phyloP scores from a whole-genome alignment of 495 filamentous ascomycete species.

The Chlorociboria aeruginascens region DNA sequence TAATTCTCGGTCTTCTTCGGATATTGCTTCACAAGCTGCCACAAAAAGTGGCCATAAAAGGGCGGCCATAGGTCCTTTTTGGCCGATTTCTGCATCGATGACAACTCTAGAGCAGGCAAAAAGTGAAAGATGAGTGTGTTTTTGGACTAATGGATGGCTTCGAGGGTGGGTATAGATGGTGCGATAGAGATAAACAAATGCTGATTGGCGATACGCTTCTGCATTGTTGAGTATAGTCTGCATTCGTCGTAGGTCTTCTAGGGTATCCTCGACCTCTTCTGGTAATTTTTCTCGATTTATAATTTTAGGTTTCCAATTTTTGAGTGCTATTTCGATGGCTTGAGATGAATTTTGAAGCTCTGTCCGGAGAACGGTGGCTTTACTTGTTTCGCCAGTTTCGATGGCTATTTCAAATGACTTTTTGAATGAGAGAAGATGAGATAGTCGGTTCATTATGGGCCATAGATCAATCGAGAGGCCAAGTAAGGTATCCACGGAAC shows the following conservation, averaged over 20 bases:
- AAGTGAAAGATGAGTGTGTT: slow-evolving; percentile 35
- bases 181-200: slow-evolving; percentile 49
- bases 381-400: slow-evolving; percentile 26
- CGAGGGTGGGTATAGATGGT: slow-evolving; percentile 35
- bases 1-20: slow-evolving; percentile 27
- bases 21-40: slow-evolving; percentile 41
- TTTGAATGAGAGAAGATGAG: slow-evolving; percentile 40
- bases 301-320: slow-evolving; percentile 37
- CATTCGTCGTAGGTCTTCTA: slow-evolving; percentile 18
- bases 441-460: slow-evolving; percentile 51
- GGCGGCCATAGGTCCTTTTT: slow-evolving; percentile 42
- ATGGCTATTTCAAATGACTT: slow-evolving; percentile 34
- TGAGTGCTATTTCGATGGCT: slow-evolving; percentile 43
- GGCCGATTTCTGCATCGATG: slow-evolving; percentile 20
- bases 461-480: slow-evolving; percentile 50
- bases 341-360: slow-evolving; percentile 42
- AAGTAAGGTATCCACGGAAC: slow-evolving; percentile 46
- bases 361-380: slow-evolving; percentile 38
- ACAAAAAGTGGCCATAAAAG: slow-evolving; percentile 51
- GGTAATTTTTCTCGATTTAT: not conserved
- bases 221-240: slow-evolving; percentile 47
- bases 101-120: slow-evolving; percentile 41
- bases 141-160: slow-evolving; percentile 34
- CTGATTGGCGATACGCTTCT: slow-evolving; percentile 48
- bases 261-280: not conserved